These are phyloP conservation scores for Pichia sp. DNA, from an alignment of 1,139 yeast genomes.

Conservation along the genomic window DNA sequence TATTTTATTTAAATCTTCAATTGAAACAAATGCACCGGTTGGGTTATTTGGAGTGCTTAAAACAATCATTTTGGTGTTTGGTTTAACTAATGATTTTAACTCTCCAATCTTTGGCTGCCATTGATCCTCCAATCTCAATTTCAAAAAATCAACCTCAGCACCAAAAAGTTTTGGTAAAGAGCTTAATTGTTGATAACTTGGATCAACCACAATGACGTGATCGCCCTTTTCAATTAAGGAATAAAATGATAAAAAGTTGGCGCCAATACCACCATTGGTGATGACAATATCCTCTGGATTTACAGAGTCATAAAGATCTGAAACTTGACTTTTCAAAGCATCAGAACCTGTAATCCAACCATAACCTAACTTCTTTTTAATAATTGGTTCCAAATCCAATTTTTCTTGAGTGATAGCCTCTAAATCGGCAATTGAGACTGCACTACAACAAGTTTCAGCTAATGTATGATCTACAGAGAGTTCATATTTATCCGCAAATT, in stretches of 20 bases:
- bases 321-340: slow-evolving; percentile 27
- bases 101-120: slow-evolving; percentile 32
- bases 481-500: slow-evolving; percentile 49
- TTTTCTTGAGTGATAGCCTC: slow-evolving; percentile 24
- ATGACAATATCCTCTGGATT: slow-evolving; percentile 32
- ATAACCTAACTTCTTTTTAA: slow-evolving; percentile 31
- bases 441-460: slow-evolving; percentile 49
- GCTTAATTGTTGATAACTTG: slow-evolving; percentile 44
- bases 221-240: slow-evolving; percentile 40
- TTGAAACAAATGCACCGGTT: slow-evolving; percentile 39
- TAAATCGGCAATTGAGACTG: slow-evolving; percentile 35
- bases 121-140: slow-evolving; percentile 28
- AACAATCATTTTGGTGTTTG: slow-evolving; percentile 37
- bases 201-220: slow-evolving; percentile 42
- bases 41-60: slow-evolving; percentile 53
- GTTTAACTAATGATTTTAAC: slow-evolving; percentile 26
- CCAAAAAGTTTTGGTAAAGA: slow-evolving; percentile 46
- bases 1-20: slow-evolving; percentile 28
- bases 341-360: slow-evolving; percentile 43
- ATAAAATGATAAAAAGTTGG: slow-evolving; percentile 42
- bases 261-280: slow-evolving; percentile 55
- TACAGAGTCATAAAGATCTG: slow-evolving; percentile 1
- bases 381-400: slow-evolving; percentile 20
- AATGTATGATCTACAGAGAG: slow-evolving; percentile 32
- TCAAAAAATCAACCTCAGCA: slow-evolving; percentile 32